A percentile compares a stretch with the other conserved stretches of the same genome.
These are phyloP conservation scores for Colletotrichum camelliae DNA, from an alignment of 2,329 filamentous ascomycete species.

Conservation along the genomic window DNA sequence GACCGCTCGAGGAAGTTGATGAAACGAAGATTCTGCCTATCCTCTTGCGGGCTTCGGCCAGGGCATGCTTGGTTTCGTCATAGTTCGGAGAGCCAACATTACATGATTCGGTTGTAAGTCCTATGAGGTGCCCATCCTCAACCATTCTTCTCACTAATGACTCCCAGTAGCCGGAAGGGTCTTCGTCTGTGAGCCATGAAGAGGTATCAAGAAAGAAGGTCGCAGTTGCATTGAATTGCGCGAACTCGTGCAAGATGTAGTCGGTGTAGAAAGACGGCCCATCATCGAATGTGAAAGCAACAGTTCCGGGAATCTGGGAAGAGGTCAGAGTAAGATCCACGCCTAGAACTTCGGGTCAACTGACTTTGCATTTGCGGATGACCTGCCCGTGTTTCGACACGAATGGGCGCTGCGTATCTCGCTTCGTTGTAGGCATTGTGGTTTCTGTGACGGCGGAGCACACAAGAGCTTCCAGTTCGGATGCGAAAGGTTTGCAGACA, in stretches of 20 bases:
- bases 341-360: neutral
- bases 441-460: neutral
- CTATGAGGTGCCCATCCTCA: neutral
- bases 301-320: neutral
- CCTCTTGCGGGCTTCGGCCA: neutral
- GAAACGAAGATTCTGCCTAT: neutral
- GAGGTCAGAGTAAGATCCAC: neutral
- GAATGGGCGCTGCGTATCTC: neutral
- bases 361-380: neutral
- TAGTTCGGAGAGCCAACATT: neutral
- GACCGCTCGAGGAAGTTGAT: neutral
- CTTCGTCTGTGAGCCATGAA: neutral
- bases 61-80: neutral
- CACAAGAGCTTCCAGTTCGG: neutral
- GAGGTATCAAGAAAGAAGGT: neutral
- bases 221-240: neutral
- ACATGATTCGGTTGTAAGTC: neutral
- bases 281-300: neutral
- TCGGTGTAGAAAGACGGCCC: neutral
- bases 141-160: neutral
- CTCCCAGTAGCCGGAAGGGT: neutral
- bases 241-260: neutral
- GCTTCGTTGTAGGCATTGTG: neutral
- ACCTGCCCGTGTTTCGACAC: neutral
- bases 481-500: neutral